A percentile compares a stretch with the other conserved stretches of the same genome.
These are phyloP conservation scores for Trichophyton rubrum DNA, from an alignment of 2,329 filamentous ascomycete species.

Conservation along the genomic window DNA sequence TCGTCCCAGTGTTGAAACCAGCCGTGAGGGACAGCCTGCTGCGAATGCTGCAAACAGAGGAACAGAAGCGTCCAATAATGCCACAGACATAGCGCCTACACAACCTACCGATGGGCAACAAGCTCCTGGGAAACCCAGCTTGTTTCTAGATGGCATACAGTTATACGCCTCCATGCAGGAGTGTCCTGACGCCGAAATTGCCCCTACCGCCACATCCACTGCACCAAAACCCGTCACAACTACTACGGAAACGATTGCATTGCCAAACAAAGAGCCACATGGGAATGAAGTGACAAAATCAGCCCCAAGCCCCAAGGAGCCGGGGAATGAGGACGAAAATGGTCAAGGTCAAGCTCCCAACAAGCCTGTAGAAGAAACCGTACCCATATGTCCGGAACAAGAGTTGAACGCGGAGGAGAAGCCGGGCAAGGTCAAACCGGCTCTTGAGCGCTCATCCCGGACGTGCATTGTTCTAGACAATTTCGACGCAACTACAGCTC, in stretches of 20 bases:
- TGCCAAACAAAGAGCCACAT: neutral
- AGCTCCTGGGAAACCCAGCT: neutral
- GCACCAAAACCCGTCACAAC: neutral
- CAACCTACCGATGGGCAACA: conserved; percentile 2
- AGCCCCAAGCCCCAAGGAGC: neutral
- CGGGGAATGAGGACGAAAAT: neutral
- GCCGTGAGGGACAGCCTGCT: neutral
- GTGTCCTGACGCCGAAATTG: neutral
- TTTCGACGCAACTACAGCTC: conserved; percentile 44
- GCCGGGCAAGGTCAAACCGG: conserved; percentile 6
- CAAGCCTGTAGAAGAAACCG: neutral
- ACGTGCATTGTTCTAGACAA: conserved; percentile 48
- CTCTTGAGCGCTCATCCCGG: conserved; percentile 21
- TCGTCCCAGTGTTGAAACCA: neutral
- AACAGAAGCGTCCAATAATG: neutral
- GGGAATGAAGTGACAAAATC: neutral
- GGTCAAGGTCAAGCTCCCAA: neutral
- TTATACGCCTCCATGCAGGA: conserved; percentile 16
- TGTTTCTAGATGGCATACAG: conserved; percentile 18
- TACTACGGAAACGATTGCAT: neutral
- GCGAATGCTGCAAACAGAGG: neutral
- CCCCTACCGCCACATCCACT: neutral
- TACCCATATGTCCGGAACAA: neutral
- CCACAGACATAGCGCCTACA: neutral
- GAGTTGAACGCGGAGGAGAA: conserved; percentile 3